Evolutionary conservation across 768 basidiomycete species (phyloP).

Genomic region (Mycena pura): DNA sequence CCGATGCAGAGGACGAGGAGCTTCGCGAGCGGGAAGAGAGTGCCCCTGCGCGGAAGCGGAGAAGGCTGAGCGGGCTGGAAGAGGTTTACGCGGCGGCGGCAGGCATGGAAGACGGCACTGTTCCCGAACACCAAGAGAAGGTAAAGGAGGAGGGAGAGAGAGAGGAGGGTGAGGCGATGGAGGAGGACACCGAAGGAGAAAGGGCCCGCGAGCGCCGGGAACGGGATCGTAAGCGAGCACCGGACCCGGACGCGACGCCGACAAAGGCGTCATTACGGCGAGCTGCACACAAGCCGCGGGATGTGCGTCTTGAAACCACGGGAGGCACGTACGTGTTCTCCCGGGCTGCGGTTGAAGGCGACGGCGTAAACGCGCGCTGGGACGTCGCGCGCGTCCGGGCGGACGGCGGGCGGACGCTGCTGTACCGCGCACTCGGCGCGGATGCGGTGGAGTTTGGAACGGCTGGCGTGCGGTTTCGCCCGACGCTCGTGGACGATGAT

Average conservation of each 20-base stretch:
- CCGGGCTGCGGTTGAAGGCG: background rate
- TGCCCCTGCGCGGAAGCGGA: slow-evolving; percentile 19
- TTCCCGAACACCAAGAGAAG: background rate
- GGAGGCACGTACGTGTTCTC: slow-evolving; percentile 3
- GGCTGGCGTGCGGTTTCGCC: slow-evolving; percentile 20
- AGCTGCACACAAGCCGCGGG: slow-evolving; percentile 11
- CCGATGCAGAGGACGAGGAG: background rate
- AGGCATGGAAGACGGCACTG: background rate
- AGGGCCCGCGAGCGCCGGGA: too few species aligned
- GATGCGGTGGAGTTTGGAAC: slow-evolving; percentile 11
- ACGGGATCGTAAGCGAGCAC: too few species aligned
- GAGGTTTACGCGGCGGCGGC: slow-evolving; percentile 17
- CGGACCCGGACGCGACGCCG: too few species aligned
- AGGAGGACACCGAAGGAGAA: background rate
- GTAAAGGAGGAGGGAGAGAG: background rate
- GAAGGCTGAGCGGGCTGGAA: slow-evolving; percentile 17
- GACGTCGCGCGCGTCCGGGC: background rate
- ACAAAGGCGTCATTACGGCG: too few species aligned
- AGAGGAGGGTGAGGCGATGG: background rate
- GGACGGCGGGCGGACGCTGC: background rate
- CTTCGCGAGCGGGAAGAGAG: background rate
- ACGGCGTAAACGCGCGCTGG: background rate
- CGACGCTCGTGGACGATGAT: background rate
- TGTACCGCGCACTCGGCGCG: slow-evolving; percentile 6
- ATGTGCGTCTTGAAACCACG: slow-evolving; percentile 8